Conservation (phyloP, 2,329 filamentous ascomycete species). For the Blumeriella jaapii region DNA sequence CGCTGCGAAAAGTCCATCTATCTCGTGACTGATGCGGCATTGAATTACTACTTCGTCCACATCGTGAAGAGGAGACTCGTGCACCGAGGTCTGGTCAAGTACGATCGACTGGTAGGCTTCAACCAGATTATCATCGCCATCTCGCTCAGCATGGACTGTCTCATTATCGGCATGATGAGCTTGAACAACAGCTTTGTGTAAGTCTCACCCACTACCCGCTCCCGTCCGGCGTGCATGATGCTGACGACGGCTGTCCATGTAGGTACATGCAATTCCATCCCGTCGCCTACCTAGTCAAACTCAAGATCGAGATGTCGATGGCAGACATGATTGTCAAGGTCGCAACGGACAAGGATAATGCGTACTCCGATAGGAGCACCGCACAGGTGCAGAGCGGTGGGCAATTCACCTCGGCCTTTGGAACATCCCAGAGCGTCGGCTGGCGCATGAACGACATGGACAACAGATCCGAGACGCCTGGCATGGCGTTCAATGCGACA, state of each 20-base stretch:
- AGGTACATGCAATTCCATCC: constrained; percentile 32
- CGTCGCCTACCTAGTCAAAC: constrained; percentile 32
- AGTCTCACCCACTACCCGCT: constrained; percentile 1
- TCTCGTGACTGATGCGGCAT: constrained; percentile 35
- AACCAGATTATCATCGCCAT: constrained; percentile 31
- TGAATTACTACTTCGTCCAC: constrained; percentile 42
- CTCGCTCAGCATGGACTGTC: constrained; percentile 31
- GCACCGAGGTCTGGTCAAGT: constrained; percentile 30
- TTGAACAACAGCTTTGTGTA: constrained; percentile 27
- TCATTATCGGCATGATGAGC: constrained; percentile 31
- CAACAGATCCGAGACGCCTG: background rate
- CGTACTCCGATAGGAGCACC: background rate
- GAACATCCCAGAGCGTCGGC: constrained; percentile 1
- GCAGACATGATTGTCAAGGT: constrained; percentile 29
- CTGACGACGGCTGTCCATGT: background rate
- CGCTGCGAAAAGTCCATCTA: constrained; percentile 41
- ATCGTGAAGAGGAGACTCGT: constrained; percentile 31
- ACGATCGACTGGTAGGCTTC: constrained; percentile 30
- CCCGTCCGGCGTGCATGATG: background rate
- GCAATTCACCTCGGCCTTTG: constrained; percentile 5
- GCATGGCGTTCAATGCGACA: constrained; percentile 8
- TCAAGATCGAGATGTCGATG: constrained; percentile 36
- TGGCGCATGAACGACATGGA: background rate
- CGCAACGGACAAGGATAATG: constrained; percentile 4
- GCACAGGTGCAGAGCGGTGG: background rate